phyloP scores from a whole-genome alignment of 2,329 filamentous ascomycete genomes.

The Colletotrichum paranaense region DNA sequence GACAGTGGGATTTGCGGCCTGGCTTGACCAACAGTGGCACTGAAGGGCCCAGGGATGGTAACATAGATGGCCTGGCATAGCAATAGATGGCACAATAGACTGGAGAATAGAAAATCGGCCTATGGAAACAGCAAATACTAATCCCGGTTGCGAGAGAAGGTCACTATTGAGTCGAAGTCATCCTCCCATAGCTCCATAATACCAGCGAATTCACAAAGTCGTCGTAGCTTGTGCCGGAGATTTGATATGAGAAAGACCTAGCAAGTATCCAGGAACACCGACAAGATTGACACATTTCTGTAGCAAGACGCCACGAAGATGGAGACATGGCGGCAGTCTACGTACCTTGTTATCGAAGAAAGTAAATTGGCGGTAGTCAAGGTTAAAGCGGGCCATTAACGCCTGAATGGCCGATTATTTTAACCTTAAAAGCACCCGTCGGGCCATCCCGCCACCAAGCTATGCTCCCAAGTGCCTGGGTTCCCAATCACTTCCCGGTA shows the following conservation, averaged over 20 bases:
- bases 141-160: background rate
- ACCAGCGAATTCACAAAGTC: background rate
- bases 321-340: background rate
- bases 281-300: background rate
- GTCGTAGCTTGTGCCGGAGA: background rate
- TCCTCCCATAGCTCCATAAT: rapidly evolving
- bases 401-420: background rate
- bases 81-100: background rate
- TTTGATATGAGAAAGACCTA: too few relatives aligned
- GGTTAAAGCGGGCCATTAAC: background rate
- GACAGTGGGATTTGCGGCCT: background rate
- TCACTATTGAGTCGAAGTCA: background rate
- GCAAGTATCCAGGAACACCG: too few relatives aligned
- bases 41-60: rapidly evolving
- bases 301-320: background rate
- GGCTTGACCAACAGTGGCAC: background rate
- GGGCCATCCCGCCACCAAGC: background rate
- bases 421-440: background rate
- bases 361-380: background rate
- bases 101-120: background rate
- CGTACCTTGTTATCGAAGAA: too few relatives aligned
- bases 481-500: too few relatives aligned
- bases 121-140: background rate
- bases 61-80: background rate
- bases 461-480: background rate